phyloP scores from a whole-genome alignment of 768 basidiomycete species.

The Lenzites betulinus region DNA sequence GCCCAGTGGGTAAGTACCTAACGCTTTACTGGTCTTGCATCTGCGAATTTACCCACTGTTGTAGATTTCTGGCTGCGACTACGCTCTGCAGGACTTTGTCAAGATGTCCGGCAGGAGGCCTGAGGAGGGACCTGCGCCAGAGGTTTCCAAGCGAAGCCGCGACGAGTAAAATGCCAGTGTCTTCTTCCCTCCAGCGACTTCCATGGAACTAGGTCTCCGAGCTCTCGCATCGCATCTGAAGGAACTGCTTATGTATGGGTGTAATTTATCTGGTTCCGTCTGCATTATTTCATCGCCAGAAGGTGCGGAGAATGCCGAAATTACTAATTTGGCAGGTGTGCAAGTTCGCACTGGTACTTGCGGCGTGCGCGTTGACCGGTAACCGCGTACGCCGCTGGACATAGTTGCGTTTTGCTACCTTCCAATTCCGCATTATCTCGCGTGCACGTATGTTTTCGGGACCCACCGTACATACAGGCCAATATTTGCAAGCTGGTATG shows the following conservation, averaged over 20 bases:
- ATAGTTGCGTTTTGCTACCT: no score
- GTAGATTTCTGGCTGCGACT: constrained; percentile 70
- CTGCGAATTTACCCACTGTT: constrained; percentile 17
- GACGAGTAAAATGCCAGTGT: constrained; percentile 6
- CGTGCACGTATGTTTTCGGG: neutral
- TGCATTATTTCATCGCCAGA: neutral
- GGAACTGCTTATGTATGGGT: neutral
- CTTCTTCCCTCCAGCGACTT: neutral
- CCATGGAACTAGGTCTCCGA: neutral
- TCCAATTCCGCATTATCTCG: neutral
- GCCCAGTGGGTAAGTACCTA: constrained; percentile 62
- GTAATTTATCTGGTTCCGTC: constrained; percentile 12
- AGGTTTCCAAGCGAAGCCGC: constrained; percentile 2
- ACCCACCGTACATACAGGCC: no score
- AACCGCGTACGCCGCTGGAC: no score
- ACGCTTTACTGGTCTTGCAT: neutral
- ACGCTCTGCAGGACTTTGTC: constrained; percentile 66
- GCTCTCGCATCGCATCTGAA: neutral
- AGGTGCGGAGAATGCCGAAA: neutral
- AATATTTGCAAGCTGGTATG: no score
- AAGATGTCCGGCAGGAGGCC: constrained; percentile 62
- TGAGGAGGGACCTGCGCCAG: constrained; percentile 49
- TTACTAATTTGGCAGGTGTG: neutral
- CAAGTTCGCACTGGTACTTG: no score
- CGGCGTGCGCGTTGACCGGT: no score